Base-by-base conservation (phyloP, 352 stramenopile genomes). In the Phytophthora cactorum region DNA sequence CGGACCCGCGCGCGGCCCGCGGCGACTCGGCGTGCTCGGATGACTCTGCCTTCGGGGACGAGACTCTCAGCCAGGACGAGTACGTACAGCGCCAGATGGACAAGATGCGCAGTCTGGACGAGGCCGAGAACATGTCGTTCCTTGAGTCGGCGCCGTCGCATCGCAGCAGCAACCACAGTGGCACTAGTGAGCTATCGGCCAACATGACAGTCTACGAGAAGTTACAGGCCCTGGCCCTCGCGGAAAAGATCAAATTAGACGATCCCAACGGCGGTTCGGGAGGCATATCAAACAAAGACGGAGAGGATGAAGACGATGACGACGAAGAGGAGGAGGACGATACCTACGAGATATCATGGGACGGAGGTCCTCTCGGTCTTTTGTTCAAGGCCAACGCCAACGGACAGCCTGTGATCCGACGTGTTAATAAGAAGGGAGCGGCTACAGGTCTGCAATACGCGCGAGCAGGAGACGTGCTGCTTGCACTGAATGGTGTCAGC, bases 371-470 rank as follows among this genome's bases (percentile, higher is more conserved):
- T 49, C 73, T 94, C 2, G 86, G 86, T 0, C 67, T 94, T 12
- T 75, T 94, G 2, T 94, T 94, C 74, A 92, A 91, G 58, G 77
- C 71, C 10, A 80, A 79, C 34, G 68, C 75, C 0, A 72, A 68
- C 25, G 84, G 79, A 3, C 65, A 82, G 41, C 79, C 84, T 4
- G 69, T 92, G 15, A 94, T 94, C 52, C 82, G 86, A 43, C 78
- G 84, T 11, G 84, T 94, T 15, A 93, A 87, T 68, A 90, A 90
- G 68, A 86, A 88, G 44, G 81, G 84, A 39, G 75, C 74, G 22
- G 84, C 85, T 3, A 72, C 79, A 2, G 84, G 82, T 5, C 59
- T 93, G 27, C 76, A 89, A 38, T 82, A 84, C 28, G 84, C 87
- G 17, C 81, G 85, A 28, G 82, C 77, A 0, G 85, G 88, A n/a